These are phyloP conservation scores for Cercis canadensis DNA, from an alignment of 306 rosid species.

Conservation along the genomic window DNA sequence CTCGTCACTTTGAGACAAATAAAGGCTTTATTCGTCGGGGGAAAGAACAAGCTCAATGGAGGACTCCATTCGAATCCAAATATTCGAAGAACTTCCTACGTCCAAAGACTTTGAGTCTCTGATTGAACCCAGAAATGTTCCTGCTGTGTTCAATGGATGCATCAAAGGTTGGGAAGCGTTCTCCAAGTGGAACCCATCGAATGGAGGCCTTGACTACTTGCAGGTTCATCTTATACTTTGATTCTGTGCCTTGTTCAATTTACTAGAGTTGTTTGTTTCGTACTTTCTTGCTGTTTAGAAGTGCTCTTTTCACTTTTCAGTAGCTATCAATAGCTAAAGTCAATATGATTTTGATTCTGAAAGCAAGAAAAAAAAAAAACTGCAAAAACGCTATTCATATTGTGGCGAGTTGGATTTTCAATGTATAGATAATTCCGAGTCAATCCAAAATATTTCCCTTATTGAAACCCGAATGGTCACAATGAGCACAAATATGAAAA, in stretches of 20 bases:
- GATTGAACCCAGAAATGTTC: conserved; percentile 42
- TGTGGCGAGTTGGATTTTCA: background rate
- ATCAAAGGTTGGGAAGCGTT: conserved; percentile 67
- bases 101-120: conserved; percentile 45
- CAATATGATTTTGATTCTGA: background rate
- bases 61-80: conserved; percentile 49
- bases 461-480: background rate
- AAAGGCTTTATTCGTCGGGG: too few relatives aligned
- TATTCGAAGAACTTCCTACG: conserved; percentile 57
- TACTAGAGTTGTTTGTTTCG: background rate
- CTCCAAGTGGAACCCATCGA: conserved; percentile 70
- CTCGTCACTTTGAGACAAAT: too few relatives aligned
- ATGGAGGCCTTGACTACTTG: conserved; percentile 80
- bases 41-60: conserved; percentile 38
- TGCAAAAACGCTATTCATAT: background rate
- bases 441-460: background rate
- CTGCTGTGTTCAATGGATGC: conserved; percentile 68
- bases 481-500: background rate
- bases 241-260: background rate
- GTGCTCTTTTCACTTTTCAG: background rate
- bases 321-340: background rate
- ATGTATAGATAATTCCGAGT: background rate
- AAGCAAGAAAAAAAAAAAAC: background rate
- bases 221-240: conserved; percentile 51
- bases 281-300: background rate